Conservation (phyloP, 2,329 filamentous ascomycete species). For the Thelonectria rubi region DNA sequence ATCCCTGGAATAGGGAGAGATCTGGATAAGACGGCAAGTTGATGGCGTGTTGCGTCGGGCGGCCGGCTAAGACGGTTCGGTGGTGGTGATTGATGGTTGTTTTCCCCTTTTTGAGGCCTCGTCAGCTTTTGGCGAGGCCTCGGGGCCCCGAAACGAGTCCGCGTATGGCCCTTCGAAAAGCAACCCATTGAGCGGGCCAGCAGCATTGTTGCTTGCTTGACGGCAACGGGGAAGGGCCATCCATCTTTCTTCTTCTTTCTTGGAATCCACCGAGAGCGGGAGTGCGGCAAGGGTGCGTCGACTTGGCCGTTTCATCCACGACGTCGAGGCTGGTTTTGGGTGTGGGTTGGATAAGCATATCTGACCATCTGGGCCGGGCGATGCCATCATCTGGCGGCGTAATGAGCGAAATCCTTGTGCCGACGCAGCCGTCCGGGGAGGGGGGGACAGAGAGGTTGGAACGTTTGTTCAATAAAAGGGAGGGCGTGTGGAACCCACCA, state of each 20-base stretch:
- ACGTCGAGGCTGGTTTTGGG: conserved; percentile 14
- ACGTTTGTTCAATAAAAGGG: conserved; percentile 15
- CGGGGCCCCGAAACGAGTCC: neutral
- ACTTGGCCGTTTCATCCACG: conserved; percentile 24
- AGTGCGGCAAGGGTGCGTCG: conserved; percentile 10
- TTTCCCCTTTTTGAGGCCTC: conserved; percentile 12
- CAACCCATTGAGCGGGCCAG: too few species aligned
- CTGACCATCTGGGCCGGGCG: conserved; percentile 38
- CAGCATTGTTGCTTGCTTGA: too few species aligned
- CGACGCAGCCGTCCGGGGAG: conserved; percentile 42
- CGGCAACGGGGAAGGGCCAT: too few species aligned
- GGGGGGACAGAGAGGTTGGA: conserved; percentile 14
- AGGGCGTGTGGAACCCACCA: conserved; percentile 24
- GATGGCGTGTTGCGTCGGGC: conserved; percentile 37
- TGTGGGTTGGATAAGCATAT: conserved; percentile 42
- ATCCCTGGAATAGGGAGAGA: conserved; percentile 34
- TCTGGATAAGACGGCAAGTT: conserved; percentile 42
- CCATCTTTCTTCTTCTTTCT: neutral
- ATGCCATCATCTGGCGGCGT: conserved; percentile 42
- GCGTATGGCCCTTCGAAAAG: too few species aligned
- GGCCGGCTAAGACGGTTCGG: conserved; percentile 28
- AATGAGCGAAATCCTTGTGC: conserved; percentile 40
- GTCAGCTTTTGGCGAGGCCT: conserved; percentile 14
- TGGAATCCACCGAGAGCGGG: neutral
- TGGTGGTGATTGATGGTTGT: conserved; percentile 12